Evolutionary conservation across 495 filamentous ascomycete species (phyloP).

Genomic region (Hypoxylon lienhwacheense): DNA sequence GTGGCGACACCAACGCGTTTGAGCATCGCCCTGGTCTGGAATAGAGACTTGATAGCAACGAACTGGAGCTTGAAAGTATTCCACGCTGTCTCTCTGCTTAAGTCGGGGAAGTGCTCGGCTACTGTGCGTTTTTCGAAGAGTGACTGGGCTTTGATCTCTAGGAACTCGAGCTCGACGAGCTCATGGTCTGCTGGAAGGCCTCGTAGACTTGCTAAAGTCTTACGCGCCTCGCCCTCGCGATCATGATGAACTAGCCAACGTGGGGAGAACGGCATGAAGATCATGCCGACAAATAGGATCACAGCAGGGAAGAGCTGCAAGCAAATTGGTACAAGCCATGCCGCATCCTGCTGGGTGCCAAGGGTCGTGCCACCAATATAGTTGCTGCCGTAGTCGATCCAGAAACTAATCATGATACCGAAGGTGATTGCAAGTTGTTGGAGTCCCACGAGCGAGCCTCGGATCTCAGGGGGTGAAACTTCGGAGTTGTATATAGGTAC

Average conservation of each 20-base stretch:
- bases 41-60: constrained; percentile 70
- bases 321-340: constrained; percentile 69
- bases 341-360: constrained; percentile 63
- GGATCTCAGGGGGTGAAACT: constrained; percentile 61
- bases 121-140: constrained; percentile 77
- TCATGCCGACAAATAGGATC: constrained; percentile 67
- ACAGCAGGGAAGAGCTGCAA: constrained; percentile 63
- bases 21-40: constrained; percentile 73
- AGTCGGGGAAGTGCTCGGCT: constrained; percentile 68
- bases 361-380: constrained; percentile 72
- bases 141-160: constrained; percentile 80
- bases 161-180: constrained; percentile 71
- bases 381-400: constrained; percentile 78
- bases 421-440: constrained; percentile 83
- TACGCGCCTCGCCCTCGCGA: constrained; percentile 69
- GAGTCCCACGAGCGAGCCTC: constrained; percentile 71
- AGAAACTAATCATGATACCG: constrained; percentile 83
- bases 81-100: constrained; percentile 61
- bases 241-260: constrained; percentile 76
- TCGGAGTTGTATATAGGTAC: constrained; percentile 72
- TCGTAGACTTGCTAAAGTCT: constrained; percentile 68
- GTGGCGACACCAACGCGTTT: constrained; percentile 69
- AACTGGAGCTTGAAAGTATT: constrained; percentile 71
- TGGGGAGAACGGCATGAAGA: constrained; percentile 81
- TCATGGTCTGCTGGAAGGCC: constrained; percentile 61